phyloP scores from a whole-genome alignment of 495 filamentous ascomycete species.

The Amphirosellinia nigrospora region DNA sequence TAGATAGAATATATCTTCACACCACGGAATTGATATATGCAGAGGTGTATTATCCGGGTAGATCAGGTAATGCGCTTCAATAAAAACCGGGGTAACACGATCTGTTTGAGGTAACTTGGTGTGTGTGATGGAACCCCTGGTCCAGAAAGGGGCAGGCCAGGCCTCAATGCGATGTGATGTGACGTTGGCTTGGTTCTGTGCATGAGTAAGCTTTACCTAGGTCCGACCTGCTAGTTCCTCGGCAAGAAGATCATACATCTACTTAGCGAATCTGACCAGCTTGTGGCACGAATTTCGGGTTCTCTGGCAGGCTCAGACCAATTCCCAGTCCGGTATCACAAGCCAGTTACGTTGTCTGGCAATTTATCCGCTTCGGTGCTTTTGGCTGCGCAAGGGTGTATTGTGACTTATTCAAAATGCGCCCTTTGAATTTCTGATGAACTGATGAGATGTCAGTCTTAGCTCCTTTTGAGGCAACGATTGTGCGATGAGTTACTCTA shows the following conservation, averaged over 20 bases:
- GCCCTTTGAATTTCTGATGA: neutral
- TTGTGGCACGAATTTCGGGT: neutral
- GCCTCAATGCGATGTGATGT: constrained; percentile 46
- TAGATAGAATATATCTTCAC: constrained; percentile 8
- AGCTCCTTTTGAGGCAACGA: neutral
- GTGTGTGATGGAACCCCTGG: constrained; percentile 43
- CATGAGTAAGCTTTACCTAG: constrained; percentile 22
- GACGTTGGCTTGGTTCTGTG: constrained; percentile 30
- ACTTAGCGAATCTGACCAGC: neutral
- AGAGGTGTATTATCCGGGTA: constrained; percentile 26
- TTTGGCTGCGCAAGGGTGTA: neutral
- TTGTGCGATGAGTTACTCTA: neutral
- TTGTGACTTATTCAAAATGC: neutral
- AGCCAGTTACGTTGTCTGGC: neutral
- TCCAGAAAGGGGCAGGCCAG: constrained; percentile 47
- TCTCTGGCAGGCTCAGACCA: neutral
- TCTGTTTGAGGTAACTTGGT: constrained; percentile 36
- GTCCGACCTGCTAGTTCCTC: constrained; percentile 22
- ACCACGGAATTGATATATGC: constrained; percentile 9
- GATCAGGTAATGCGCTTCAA: constrained; percentile 11
- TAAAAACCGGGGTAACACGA: constrained; percentile 34
- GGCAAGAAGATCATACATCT: constrained; percentile 19
- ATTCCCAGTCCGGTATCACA: neutral
- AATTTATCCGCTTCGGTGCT: neutral
- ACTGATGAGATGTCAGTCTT: neutral